phyloP scores from a whole-genome alignment of 1,284 basidiomycete species.

The Leccinum variabile region DNA sequence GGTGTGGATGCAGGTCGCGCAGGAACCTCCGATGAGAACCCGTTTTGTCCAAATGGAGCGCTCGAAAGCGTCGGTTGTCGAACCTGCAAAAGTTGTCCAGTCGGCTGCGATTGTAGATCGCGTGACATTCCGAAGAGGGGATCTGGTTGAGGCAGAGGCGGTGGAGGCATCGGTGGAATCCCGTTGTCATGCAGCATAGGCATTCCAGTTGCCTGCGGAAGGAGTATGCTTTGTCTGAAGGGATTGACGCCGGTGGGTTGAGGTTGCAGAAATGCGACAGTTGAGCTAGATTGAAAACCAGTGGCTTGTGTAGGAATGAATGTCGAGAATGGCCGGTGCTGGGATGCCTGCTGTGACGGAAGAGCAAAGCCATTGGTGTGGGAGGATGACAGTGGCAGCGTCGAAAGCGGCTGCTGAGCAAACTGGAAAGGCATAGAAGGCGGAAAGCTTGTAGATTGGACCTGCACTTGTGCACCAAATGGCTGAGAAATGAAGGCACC shows the following conservation, averaged over 20 bases:
- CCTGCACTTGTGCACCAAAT: constrained; percentile 43
- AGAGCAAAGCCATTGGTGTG: constrained; percentile 48
- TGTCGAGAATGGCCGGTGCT: constrained; percentile 56
- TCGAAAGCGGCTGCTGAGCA: constrained; percentile 29
- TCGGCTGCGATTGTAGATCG: constrained; percentile 12
- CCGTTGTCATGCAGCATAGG: constrained; percentile 72
- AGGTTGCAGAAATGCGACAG: constrained; percentile 44
- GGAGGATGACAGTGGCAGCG: constrained; percentile 17
- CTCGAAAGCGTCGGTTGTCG: constrained; percentile 13
- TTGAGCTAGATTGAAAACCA: constrained; percentile 11
- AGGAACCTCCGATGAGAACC: constrained; percentile 37
- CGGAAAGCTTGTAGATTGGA: constrained; percentile 64
- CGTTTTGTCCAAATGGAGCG: constrained; percentile 14
- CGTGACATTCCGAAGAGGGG: constrained; percentile 14
- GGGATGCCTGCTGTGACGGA: constrained; percentile 36
- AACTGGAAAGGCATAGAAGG: constrained; percentile 43
- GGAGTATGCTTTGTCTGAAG: constrained; percentile 40
- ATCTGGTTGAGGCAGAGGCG: constrained; percentile 11
- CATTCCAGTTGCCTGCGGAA: constrained; percentile 69
- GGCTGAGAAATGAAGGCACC: constrained; percentile 41
- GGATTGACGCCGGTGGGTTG: constrained; percentile 41
- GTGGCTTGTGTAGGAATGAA: constrained; percentile 49
- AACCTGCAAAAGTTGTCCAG: constrained; percentile 7
- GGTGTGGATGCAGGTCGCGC: constrained; percentile 71
- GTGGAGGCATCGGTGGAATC: constrained; percentile 16